Percentiles rank a stretch among this genome's conserved stretches.
These are phyloP conservation scores for Scedosporium boydii DNA, from an alignment of 2,329 filamentous ascomycete species.

Conservation along the genomic window DNA sequence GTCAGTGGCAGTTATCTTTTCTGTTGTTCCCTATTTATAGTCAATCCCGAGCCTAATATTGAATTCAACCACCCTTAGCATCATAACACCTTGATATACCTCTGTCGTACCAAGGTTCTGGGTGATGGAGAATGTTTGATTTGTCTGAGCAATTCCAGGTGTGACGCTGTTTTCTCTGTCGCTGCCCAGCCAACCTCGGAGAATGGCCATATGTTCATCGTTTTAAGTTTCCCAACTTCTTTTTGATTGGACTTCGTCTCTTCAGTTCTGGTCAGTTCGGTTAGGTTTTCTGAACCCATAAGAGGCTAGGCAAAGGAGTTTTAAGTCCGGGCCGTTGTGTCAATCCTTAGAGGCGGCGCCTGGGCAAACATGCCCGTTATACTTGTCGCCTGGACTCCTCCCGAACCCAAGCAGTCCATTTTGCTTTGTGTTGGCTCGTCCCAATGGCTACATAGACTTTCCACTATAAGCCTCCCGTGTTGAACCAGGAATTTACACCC, in stretches of 20 bases:
- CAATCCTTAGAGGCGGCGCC: neutral
- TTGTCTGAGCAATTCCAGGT: no score
- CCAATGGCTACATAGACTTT: neutral
- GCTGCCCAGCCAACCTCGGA: no score
- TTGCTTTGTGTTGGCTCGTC: neutral
- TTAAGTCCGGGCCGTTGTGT: neutral
- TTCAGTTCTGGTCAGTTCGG: no score
- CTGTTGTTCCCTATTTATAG: neutral
- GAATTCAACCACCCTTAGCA: neutral
- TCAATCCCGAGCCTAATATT: slow-evolving; percentile 4
- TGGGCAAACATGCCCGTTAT: neutral
- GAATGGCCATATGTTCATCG: no score
- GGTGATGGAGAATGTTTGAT: neutral
- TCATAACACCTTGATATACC: neutral
- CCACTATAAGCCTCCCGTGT: neutral
- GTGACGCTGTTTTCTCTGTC: no score
- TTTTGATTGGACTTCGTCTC: no score
- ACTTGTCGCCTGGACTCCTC: neutral
- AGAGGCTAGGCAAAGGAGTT: no score
- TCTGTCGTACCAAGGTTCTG: neutral
- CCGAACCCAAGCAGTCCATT: neutral
- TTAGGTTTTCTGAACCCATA: no score
- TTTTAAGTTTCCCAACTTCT: no score
- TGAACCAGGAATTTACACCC: neutral
- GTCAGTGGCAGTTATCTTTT: neutral